Conservation (phyloP, 352 stramenopile genomes). For the Globisporangium barbulae region DNA sequence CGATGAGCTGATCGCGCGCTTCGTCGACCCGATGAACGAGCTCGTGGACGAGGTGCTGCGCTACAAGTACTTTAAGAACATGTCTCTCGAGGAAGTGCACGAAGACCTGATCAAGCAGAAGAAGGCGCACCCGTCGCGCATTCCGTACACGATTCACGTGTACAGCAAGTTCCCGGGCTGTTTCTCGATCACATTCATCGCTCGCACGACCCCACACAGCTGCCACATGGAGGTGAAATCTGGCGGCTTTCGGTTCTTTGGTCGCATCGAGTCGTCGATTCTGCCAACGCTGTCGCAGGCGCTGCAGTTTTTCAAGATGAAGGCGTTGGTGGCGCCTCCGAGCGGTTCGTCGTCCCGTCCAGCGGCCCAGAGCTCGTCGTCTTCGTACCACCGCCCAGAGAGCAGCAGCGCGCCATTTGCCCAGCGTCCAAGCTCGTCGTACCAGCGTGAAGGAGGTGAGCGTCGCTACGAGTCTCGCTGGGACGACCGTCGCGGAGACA, state of each 20-base stretch:
- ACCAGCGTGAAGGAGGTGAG: constrained; percentile 30
- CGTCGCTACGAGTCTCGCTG: constrained; percentile 65
- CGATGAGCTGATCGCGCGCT: constrained; percentile 85
- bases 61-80: constrained; percentile 87
- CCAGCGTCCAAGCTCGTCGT: constrained; percentile 40
- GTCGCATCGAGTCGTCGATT: constrained; percentile 84
- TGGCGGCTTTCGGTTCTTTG: constrained; percentile 83
- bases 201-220: constrained; percentile 75
- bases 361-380: constrained; percentile 19
- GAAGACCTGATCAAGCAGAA: constrained; percentile 89
- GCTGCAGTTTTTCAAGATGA: constrained; percentile 90
- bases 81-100: constrained; percentile 65
- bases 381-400: constrained; percentile 46
- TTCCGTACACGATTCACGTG: constrained; percentile 82
- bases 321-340: constrained; percentile 61
- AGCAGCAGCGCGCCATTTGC: constrained; percentile 52
- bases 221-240: constrained; percentile 88
- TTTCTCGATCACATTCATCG: constrained; percentile 89
- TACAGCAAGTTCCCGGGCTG: constrained; percentile 87
- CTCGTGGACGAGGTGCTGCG: constrained; percentile 82
- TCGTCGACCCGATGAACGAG: constrained; percentile 88
- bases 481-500: constrained; percentile 56
- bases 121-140: constrained; percentile 77
- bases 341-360: constrained; percentile 28
- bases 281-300: constrained; percentile 74